Evolutionary conservation across 768 basidiomycete species (phyloP).

Genomic region (Calocera cornea): DNA sequence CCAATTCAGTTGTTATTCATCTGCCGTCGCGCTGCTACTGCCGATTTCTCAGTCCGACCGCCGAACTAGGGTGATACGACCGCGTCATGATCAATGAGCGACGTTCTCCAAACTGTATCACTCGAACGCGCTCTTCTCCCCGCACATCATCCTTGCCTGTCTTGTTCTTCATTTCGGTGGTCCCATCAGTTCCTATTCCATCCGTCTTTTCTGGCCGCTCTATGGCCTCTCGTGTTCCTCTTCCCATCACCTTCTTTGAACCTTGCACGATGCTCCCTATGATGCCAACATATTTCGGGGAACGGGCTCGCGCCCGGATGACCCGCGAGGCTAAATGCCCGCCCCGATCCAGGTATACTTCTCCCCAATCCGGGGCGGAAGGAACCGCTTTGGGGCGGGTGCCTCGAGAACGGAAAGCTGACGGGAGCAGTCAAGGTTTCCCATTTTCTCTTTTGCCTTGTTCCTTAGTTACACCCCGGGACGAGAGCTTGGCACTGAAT

Average conservation of each 20-base stretch:
- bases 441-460: not conserved
- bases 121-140: not conserved
- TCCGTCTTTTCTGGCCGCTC: not conserved
- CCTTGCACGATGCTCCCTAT: not conserved
- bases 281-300: not conserved
- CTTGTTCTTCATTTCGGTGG: not conserved
- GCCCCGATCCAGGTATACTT: not conserved
- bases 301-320: not conserved
- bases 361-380: not conserved
- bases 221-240: not conserved
- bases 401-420: slow-evolving; percentile 4
- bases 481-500: not conserved
- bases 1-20: no score
- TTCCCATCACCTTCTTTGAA: not conserved
- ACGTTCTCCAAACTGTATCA: no score
- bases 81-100: no score
- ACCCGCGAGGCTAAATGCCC: not conserved
- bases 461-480: not conserved
- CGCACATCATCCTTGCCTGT: not conserved
- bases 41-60: not conserved
- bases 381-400: not conserved
- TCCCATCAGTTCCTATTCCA: not conserved
- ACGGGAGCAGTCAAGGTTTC: not conserved
- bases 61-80: not conserved
- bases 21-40: not conserved